phyloP scores from a whole-genome alignment of 2,329 filamentous ascomycete species.

The Aspergillus ochraceoroseus region DNA sequence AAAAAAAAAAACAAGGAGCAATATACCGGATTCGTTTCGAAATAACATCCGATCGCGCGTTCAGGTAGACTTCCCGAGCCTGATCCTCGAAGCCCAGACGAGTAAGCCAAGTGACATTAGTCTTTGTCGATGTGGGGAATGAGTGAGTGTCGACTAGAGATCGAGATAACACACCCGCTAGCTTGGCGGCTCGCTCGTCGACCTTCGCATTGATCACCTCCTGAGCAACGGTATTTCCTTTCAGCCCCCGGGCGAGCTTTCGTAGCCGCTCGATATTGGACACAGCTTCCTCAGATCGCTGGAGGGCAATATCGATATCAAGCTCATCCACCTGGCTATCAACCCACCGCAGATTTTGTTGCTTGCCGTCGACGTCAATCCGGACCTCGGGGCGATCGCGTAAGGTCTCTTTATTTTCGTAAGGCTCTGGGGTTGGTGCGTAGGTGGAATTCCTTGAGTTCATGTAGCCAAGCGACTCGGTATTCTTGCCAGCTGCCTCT shows the following conservation, averaged over 20 bases:
- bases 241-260: slow-evolving; percentile 69
- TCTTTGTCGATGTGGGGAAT: slow-evolving; percentile 69
- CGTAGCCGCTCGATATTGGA: slow-evolving; percentile 79
- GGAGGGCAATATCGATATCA: slow-evolving; percentile 90
- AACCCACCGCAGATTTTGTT: slow-evolving; percentile 93
- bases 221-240: slow-evolving; percentile 80
- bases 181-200: slow-evolving; percentile 71
- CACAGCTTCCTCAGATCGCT: slow-evolving; percentile 81
- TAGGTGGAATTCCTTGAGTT: slow-evolving; percentile 67
- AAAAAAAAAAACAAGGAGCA: neutral
- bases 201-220: slow-evolving; percentile 90
- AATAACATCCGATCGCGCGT: slow-evolving; percentile 71
- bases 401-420: slow-evolving; percentile 71
- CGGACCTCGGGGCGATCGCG: slow-evolving; percentile 70
- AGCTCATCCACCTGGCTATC: slow-evolving; percentile 93
- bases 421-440: slow-evolving; percentile 71
- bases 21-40: slow-evolving; percentile 72
- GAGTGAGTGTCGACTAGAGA: slow-evolving; percentile 73
- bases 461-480: slow-evolving; percentile 81
- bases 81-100: slow-evolving; percentile 85
- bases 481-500: slow-evolving; percentile 76
- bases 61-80: slow-evolving; percentile 79
- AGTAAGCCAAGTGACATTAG: slow-evolving; percentile 77
- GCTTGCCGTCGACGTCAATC: slow-evolving; percentile 93
- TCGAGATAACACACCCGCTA: slow-evolving; percentile 71